Base-by-base conservation (phyloP, 2,329 filamentous ascomycete genomes). In the Colletotrichum magnum region DNA sequence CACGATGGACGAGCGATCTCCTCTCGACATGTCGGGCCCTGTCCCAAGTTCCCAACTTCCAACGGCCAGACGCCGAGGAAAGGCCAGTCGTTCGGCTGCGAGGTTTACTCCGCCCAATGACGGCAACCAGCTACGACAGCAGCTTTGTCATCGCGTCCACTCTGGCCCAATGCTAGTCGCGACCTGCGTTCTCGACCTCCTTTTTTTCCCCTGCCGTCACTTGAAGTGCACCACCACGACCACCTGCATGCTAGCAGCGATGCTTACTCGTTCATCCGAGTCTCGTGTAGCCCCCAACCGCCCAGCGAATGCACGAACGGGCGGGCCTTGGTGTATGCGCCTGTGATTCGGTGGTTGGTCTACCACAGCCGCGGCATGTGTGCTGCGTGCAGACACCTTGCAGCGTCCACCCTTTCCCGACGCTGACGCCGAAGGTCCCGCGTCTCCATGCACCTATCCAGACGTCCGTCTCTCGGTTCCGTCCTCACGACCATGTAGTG, bases 321-420 rank as follows among this genome's bases (percentile, higher is more conserved):
- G 36, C 62, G 50, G 56, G 50, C 32, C 50, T 57, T 50, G 54
- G 48, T 53, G 56, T 60, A 56, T 43, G 43, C 65, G n/a, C 54
- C 7, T 36, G 65, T 65, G 56, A 59, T 66, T 69, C 61, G 61
- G 51, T 45, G 54, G 50, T 69, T 45, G 43, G 36, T 58, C 47
- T 69, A 59, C 61, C 61, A 59, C 54, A 43, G 56, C 61, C 16
- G 61, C 39, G 63, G 63, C 66, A 69, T 57, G 50, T 66, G 43
- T 66, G 66, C 62, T 57, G 50, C 60, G 43, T 66, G 66, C 62
- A 69, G 58, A 60, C 56, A 26, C 45, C 43, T 36, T 39, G 56
- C 66, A 65, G 56, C 60, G 47, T 47, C 51, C 61, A 21, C n/a
- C 53, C 32, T 36, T 36, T 36, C 32, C 32, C 56, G 56, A 56